Base-by-base conservation (phyloP, 2,329 filamentous ascomycete species). In the Penicillium corylophilum region DNA sequence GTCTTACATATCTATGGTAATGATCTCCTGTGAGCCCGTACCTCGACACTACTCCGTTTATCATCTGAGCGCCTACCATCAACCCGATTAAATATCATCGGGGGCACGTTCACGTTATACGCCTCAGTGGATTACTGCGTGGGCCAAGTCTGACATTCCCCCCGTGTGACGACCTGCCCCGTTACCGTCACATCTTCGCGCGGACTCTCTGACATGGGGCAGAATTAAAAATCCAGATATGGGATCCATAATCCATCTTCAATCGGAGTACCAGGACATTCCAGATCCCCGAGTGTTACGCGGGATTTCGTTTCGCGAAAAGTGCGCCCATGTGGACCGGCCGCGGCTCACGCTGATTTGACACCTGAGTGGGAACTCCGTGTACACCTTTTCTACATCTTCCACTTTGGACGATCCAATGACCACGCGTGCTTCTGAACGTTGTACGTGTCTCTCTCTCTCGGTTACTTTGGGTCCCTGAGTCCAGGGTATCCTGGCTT, bases 271-370 rank as follows among this genome's bases (percentile, higher is more conserved):
- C 31, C 8, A 36, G 33, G 33, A 36, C 33, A 20, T 18, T 51
- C 46, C 53, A 56, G 50, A 50, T 36, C 50, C 35, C 16, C 35
- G 39, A 16, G 45, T 53, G 43, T 51, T 49, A 50, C 52, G 54
- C 46, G 42, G 50, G 48, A 23, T 54, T 56, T 56, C 41, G 47
- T 55, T 55, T 59, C 46, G 49, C 49, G 50, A 44, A 53, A 53
- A 53, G 54, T 55, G 50, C 53, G 55, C 53, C 55, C 50, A 45
- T 52, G 57, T 58, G 57, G 57, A 60, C 45, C 55, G 38, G 16
- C 50, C 48, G 55, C 50, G 50, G 48, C 52, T 55, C 50, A 29
- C 42, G 47, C 50, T 55, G 55, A 55, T 60, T 56, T 57, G 54
- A 53, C 51, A 55, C 33, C 22, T 45, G 20, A 43, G 54, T 51